phyloP scores from a whole-genome alignment of 192 early-diverging fungal species.

The Chytriomyces sp. region DNA sequence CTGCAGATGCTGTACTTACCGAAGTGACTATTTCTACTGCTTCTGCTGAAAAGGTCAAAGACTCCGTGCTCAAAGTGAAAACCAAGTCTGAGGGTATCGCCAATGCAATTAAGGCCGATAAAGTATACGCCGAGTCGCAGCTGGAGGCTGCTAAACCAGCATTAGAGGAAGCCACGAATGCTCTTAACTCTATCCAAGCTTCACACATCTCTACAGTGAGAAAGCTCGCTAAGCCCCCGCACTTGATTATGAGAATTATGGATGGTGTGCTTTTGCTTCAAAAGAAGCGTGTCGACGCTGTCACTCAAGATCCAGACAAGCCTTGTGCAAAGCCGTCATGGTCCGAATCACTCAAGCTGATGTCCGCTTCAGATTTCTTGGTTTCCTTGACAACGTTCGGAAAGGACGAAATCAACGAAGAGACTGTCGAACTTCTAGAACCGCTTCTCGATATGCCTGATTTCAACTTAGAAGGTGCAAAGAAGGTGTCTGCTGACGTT shows the following conservation, averaged over 20 bases:
- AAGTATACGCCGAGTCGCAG: conserved; percentile 58
- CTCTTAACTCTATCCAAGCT: conserved; percentile 67
- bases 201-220: conserved; percentile 66
- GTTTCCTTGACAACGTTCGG: conserved; percentile 57
- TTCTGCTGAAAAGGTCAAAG: conserved; percentile 68
- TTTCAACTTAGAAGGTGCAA: conserved; percentile 69
- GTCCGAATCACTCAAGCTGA: conserved; percentile 63
- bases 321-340: conserved; percentile 65
- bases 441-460: conserved; percentile 67
- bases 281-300: conserved; percentile 55
- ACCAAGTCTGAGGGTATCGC: conserved; percentile 67
- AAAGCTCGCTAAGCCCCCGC: conserved; percentile 68
- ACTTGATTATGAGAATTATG: conserved; percentile 71
- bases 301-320: conserved; percentile 62
- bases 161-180: conserved; percentile 60
- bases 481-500: conserved; percentile 70
- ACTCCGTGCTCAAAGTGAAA: conserved; percentile 64
- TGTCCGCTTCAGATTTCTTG: conserved; percentile 63
- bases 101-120: conserved; percentile 65
- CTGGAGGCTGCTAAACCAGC: conserved; percentile 66
- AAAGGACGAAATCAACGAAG: conserved; percentile 71
- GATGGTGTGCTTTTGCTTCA: conserved; percentile 63
- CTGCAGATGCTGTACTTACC: conserved; percentile 57
- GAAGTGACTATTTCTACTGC: conserved; percentile 62
- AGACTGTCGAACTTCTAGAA: conserved; percentile 62